phyloP scores from a whole-genome alignment of 305 asterid species.

The Euphrasia arctica region DNA sequence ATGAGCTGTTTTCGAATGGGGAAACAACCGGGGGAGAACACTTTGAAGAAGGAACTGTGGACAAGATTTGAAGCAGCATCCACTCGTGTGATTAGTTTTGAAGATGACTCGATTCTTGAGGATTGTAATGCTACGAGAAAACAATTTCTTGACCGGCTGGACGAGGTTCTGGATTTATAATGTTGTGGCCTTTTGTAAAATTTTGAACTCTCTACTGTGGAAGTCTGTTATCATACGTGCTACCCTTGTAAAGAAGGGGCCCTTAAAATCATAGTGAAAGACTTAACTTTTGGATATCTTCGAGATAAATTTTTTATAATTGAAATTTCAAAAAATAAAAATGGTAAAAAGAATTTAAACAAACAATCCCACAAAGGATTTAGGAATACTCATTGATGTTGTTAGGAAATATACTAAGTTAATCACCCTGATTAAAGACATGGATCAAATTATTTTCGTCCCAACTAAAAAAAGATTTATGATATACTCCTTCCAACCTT shows the following conservation, averaged over 20 bases:
- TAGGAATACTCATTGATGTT: no score
- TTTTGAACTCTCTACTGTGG: conserved; percentile 17
- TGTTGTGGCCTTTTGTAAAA: not conserved
- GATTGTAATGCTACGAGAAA: conserved; percentile 36
- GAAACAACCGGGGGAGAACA: conserved; percentile 88
- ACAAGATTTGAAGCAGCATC: conserved; percentile 82
- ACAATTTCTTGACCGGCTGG: conserved; percentile 64
- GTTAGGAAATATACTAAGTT: no score
- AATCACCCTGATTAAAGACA: no score
- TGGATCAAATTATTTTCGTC: no score
- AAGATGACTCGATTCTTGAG: conserved; percentile 27
- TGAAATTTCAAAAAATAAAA: no score
- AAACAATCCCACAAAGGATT: no score
- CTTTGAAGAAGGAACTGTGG: conserved; percentile 92
- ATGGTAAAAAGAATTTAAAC: no score
- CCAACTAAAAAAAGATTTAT: no score
- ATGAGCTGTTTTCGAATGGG: conserved; percentile 46
- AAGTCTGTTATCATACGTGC: not conserved
- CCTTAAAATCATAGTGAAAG: no score
- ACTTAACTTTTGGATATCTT: no score
- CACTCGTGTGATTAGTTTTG: conserved; percentile 32
- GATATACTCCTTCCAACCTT: no score
- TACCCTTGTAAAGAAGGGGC: not conserved
- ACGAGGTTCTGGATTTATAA: conserved; percentile 58
- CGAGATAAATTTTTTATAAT: no score